These are phyloP conservation scores for Suhomyces kunorum DNA, from an alignment of 1,139 yeast genomes.

Conservation along the genomic window DNA sequence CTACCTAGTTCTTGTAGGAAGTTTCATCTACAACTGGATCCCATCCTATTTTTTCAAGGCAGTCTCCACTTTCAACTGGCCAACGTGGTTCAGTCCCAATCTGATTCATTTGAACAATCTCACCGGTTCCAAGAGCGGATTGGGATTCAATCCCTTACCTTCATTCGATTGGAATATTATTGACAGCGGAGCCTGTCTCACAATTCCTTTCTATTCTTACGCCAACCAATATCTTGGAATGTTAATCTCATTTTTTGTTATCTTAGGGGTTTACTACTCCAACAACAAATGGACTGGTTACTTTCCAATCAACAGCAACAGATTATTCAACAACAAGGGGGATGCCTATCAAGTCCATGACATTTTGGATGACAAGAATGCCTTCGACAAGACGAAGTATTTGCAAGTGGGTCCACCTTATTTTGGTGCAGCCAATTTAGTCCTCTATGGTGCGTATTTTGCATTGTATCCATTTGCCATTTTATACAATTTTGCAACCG, in stretches of 20 bases:
- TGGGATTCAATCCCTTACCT: conserved; percentile 48
- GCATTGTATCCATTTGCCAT: conserved; percentile 59
- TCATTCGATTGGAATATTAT: conserved; percentile 49
- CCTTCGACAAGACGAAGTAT: conserved; percentile 44
- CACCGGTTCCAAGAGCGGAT: conserved; percentile 40
- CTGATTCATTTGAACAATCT: conserved; percentile 44
- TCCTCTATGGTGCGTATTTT: conserved; percentile 58
- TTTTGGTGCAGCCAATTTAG: conserved; percentile 56
- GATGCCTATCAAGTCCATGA: conserved; percentile 40
- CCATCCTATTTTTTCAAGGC: conserved; percentile 46
- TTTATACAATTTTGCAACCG: conserved; percentile 45
- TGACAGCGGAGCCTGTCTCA: conserved; percentile 42
- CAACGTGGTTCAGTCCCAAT: conserved; percentile 46
- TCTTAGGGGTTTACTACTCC: conserved; percentile 50
- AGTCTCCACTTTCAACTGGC: conserved; percentile 48
- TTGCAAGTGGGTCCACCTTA: conserved; percentile 55
- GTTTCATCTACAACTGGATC: conserved; percentile 46
- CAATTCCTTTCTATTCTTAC: conserved; percentile 47
- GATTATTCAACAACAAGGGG: conserved; percentile 51
- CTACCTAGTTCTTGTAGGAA: conserved; percentile 31
- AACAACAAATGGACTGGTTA: conserved; percentile 54
- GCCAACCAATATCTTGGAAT: conserved; percentile 45
- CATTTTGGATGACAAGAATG: conserved; percentile 39
- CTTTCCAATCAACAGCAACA: conserved; percentile 55
- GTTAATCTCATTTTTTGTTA: conserved; percentile 41